phyloP scores from a whole-genome alignment of 75 land plant genomes.

The Adiantum capillusveneris region DNA sequence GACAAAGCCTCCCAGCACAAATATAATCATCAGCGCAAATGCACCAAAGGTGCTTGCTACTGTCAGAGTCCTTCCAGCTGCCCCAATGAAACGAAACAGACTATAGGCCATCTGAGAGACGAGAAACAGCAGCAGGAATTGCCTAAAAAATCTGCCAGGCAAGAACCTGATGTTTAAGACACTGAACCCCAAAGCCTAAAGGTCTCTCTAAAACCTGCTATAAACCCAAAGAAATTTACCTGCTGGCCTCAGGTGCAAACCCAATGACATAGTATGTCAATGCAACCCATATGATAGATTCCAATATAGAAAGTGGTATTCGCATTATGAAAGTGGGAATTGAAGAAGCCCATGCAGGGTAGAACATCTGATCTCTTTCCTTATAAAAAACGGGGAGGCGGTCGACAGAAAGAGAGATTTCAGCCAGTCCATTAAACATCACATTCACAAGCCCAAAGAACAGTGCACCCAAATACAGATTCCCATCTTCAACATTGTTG shows the following conservation, averaged over 20 bases:
- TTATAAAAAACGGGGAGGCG: slow-evolving; percentile 48
- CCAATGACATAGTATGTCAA: slow-evolving; percentile 43
- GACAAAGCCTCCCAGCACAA: slow-evolving; percentile 28
- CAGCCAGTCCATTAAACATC: slow-evolving; percentile 42
- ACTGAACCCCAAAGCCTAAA: neutral
- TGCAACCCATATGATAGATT: slow-evolving; percentile 25
- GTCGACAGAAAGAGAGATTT: slow-evolving; percentile 26
- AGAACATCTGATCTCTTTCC: slow-evolving; percentile 42
- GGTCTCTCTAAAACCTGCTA: neutral
- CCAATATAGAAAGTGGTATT: slow-evolving; percentile 32
- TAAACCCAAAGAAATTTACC: no score
- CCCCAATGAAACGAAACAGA: slow-evolving; percentile 27
- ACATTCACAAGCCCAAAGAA: slow-evolving; percentile 28
- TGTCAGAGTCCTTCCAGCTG: slow-evolving; percentile 11
- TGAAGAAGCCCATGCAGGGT: slow-evolving; percentile 44
- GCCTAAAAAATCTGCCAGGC: slow-evolving; percentile 22
- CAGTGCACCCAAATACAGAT: slow-evolving; percentile 25
- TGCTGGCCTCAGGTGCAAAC: slow-evolving; percentile 32
- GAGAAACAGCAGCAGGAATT: slow-evolving; percentile 11
- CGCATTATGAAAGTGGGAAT: slow-evolving; percentile 25
- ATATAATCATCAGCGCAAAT: slow-evolving; percentile 18
- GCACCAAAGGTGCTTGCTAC: slow-evolving; percentile 25
- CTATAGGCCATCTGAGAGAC: slow-evolving; percentile 15
- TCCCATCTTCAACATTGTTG: slow-evolving; percentile 22
- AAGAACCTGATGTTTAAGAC: neutral